phyloP scores from a whole-genome alignment of 257 asterid genomes.

The Jaltomata sinuosa region DNA sequence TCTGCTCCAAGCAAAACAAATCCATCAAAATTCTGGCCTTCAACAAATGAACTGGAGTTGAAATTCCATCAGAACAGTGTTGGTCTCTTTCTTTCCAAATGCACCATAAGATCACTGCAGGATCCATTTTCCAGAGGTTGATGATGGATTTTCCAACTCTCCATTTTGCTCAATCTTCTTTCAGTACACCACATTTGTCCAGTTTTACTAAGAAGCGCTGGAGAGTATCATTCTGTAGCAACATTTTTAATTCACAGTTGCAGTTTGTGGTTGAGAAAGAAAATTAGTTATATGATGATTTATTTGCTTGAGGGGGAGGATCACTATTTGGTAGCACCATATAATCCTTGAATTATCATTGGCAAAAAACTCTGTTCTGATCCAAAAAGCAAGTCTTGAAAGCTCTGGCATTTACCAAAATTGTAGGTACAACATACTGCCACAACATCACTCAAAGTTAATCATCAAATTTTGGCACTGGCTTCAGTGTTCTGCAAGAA shows the following conservation, averaged over 20 bases:
- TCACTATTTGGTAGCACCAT: background rate
- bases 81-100: background rate
- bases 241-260: background rate
- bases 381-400: background rate
- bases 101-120: background rate
- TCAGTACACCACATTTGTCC: background rate
- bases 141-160: background rate
- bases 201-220: background rate
- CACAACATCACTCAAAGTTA: background rate
- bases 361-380: background rate
- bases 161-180: background rate
- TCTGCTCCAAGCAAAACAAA: slow-evolving; percentile 1
- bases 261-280: background rate
- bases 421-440: background rate
- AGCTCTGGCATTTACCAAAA: background rate
- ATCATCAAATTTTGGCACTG: background rate
- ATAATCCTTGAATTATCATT: background rate
- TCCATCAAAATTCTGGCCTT: background rate
- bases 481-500: background rate
- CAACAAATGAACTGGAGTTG: background rate
- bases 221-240: background rate
- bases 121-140: background rate
- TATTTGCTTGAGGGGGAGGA: background rate
- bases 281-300: background rate
- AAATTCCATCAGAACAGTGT: background rate